Evolutionary conservation across 1,139 yeast genomes (phyloP), one percentile per base, ranked within the genome.

Genomic region (Arxiozyma bovina): DNA sequence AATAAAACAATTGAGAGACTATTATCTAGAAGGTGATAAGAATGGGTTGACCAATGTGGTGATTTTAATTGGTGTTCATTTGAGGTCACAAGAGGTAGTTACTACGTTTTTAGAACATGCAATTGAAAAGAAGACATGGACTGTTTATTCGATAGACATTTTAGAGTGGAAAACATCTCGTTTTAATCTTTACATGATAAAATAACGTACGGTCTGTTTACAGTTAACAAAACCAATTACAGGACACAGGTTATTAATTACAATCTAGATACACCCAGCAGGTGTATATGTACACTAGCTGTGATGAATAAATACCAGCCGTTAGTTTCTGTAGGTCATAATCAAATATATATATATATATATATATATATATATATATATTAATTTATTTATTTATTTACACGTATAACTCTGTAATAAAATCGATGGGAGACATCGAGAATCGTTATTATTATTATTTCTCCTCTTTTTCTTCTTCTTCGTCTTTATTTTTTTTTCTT

Each of bases 81-180:
- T 69, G 41, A 56, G 71, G 51, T 62, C 69, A 2, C 66, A 68
- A 50, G 67, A 63, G 12, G 62, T 68, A 1, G 55, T 65, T 1
- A 56, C 63, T 17, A 52, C 52, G 7, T 69, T 69, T 52, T 55
- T 69, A n/a, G 66, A 65, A 40, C 57, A 59, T 20, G 65, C 67
- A 1, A 48, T 67, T n/a, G 43, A 57, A 3, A 61, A 64, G 18
- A 53, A 57, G 40, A 50, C 58, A 4, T 51, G 67, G 5, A 55
- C 56, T 8, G 57, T 66, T 4, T 52, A 54, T 43, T 57, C 60
- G 9, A 48, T 63, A 5, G 53, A 54, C 4, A 61, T 61, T 38
- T 48, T 53, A 1, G 38, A 54, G 3, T 48, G 66, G 22, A 55
- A 59, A 7, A 25, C 48, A 3, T 62, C 70, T 1, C 54, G 70